Evolutionary conservation across 2,329 filamentous ascomycete species (phyloP).

Genomic region (Sclerotiophoma versabilis): DNA sequence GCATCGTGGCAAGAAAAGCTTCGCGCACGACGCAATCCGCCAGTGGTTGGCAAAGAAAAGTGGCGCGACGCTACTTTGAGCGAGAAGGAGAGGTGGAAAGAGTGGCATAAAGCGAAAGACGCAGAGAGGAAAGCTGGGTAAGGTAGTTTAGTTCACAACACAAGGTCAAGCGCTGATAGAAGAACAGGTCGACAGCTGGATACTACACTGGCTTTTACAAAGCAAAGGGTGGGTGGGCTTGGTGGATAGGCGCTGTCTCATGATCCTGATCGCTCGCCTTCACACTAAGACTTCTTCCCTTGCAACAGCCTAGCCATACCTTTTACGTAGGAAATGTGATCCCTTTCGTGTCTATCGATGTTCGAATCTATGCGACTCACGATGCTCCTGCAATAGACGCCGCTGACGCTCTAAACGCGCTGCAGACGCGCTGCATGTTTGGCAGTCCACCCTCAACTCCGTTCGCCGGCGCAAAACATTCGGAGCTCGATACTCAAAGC

Average conservation of each 20-base stretch:
- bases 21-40: not conserved
- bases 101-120: conserved; percentile 37
- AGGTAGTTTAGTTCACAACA: not conserved
- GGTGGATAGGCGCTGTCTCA: conserved; percentile 5
- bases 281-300: not conserved
- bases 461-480: conserved; percentile 10
- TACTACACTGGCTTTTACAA: conserved; percentile 25
- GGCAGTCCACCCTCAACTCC: conserved; percentile 1
- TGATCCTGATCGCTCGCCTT: not conserved
- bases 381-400: conserved; percentile 21
- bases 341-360: not conserved
- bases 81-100: conserved; percentile 37
- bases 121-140: conserved; percentile 26
- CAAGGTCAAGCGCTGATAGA: not conserved
- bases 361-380: not conserved
- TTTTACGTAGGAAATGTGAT: not conserved
- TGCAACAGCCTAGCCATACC: not conserved
- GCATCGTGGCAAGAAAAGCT: conserved; percentile 21
- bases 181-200: conserved; percentile 20
- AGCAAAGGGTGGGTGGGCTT: conserved; percentile 21
- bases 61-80: conserved; percentile 32
- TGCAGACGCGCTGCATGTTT: conserved; percentile 5
- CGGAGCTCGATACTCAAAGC: conserved; percentile 9
- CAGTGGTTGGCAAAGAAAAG: conserved; percentile 25
- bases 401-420: conserved; percentile 30